Conservation (phyloP, 2,329 filamentous ascomycete species). For the Hypocrella siamensis region DNA sequence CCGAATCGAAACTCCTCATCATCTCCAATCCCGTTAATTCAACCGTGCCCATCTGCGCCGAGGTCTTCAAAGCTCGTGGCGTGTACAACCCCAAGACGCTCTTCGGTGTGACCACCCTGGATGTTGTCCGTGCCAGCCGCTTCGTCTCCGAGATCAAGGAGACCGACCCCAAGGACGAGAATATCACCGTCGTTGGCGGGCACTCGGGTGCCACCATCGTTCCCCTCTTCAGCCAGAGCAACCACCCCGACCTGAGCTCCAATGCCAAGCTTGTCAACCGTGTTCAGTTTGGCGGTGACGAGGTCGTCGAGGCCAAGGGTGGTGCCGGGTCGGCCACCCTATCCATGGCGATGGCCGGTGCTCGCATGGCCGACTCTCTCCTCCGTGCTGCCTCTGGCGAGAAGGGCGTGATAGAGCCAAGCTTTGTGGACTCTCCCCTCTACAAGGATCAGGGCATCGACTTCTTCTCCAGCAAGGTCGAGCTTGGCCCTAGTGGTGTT, state of each 20-base stretch:
- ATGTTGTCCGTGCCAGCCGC: conserved; percentile 91
- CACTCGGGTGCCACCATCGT: conserved; percentile 98
- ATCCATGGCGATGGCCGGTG: conserved; percentile 96
- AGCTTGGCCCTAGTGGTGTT: conserved; percentile 92
- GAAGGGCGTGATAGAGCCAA: conserved; percentile 90
- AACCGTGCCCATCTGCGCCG: conserved; percentile 91
- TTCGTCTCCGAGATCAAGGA: conserved; percentile 93
- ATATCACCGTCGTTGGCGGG: conserved; percentile 89
- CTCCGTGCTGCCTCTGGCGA: conserved; percentile 86
- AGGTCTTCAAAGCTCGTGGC: conserved; percentile 87
- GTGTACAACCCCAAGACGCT: conserved; percentile 99
- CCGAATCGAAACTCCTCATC: conserved; percentile 89
- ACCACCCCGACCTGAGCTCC: conserved; percentile 68
- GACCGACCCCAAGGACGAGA: conserved; percentile 82
- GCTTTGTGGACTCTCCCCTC: conserved; percentile 90
- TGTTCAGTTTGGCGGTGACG: conserved; percentile 97
- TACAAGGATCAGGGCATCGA: conserved; percentile 98
- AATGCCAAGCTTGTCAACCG: conserved; percentile 73
- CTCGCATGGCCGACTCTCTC: conserved; percentile 71
- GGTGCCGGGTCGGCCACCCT: conserved; percentile 93
- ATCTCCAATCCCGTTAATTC: conserved; percentile 99
- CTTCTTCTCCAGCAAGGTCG: conserved; percentile 91
- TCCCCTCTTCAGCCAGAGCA: conserved; percentile 88
- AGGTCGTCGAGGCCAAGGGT: conserved; percentile 98
- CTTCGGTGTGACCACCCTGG: conserved; percentile 98